Conservation (phyloP, 2,329 filamentous ascomycete genomes). For the Penicillium oxalicum region DNA sequence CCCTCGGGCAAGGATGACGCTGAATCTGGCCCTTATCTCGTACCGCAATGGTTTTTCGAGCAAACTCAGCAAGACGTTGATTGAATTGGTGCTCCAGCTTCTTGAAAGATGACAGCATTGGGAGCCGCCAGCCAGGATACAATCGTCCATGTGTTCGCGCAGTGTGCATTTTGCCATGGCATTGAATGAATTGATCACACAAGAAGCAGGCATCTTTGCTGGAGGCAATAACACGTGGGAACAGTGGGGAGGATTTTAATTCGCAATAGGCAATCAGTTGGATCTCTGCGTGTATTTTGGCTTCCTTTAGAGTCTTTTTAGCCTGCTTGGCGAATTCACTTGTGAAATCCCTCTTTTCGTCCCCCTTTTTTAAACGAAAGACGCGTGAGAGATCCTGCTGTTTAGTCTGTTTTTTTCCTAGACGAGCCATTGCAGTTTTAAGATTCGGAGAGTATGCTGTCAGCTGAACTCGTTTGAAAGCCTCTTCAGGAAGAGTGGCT, state of each 20-base stretch:
- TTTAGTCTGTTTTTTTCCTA: slow-evolving; percentile 5
- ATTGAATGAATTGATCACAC: not conserved
- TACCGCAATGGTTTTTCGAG: too few relatives aligned
- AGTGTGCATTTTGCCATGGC: not conserved
- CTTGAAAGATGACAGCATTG: not conserved
- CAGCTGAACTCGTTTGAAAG: slow-evolving; percentile 17
- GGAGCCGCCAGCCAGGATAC: not conserved
- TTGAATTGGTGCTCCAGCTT: not conserved
- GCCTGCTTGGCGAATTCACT: not conserved
- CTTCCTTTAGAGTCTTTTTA: not conserved
- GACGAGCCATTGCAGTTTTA: not conserved
- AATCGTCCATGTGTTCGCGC: not conserved
- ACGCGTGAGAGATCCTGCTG: slow-evolving; percentile 1
- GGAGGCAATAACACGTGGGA: slow-evolving; percentile 18
- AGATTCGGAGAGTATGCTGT: slow-evolving; percentile 3
- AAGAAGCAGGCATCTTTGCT: slow-evolving; percentile 13
- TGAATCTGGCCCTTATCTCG: too few relatives aligned
- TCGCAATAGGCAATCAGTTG: slow-evolving; percentile 20
- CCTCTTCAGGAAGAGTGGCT: slow-evolving; percentile 25
- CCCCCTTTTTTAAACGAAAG: not conserved
- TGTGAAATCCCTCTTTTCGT: not conserved
- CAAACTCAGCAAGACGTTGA: not conserved
- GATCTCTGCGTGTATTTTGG: slow-evolving; percentile 18
- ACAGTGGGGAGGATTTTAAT: slow-evolving; percentile 2
- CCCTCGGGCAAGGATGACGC: too few relatives aligned